phyloP scores from a whole-genome alignment of 306 rosid species.

The Mimosa pudica region DNA sequence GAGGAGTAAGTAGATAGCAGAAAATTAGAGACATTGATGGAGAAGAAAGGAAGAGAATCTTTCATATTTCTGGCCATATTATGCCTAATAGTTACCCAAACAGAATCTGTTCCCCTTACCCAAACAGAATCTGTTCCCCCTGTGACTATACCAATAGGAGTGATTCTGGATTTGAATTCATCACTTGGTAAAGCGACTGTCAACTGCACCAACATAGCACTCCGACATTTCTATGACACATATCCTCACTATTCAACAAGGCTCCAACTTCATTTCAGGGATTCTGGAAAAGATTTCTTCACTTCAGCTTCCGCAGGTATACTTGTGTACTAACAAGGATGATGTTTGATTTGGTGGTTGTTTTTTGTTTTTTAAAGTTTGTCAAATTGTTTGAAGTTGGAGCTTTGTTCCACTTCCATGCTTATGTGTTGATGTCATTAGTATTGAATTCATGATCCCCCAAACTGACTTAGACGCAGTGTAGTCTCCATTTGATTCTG shows the following conservation, averaged over 20 bases:
- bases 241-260: not conserved
- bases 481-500: too few species aligned
- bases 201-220: not conserved
- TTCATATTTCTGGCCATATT: not conserved
- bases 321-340: too few species aligned
- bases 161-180: not conserved
- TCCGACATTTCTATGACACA: not conserved
- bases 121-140: not conserved
- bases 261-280: not conserved
- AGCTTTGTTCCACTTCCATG: too few species aligned
- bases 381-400: too few species aligned
- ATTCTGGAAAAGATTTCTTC: not conserved
- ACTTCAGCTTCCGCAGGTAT: not conserved
- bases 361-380: too few species aligned
- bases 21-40: not conserved
- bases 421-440: too few species aligned
- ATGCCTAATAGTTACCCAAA: not conserved
- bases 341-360: not conserved
- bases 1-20: not conserved
- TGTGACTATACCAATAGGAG: not conserved
- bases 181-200: not conserved
- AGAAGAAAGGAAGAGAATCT: not conserved
- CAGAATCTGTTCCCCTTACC: not conserved
- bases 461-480: too few species aligned
- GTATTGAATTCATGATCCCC: too few species aligned